Evolutionary conservation across 805 yeast genomes (phyloP).

Genomic region (Wickerhamiella allomyrinae): DNA sequence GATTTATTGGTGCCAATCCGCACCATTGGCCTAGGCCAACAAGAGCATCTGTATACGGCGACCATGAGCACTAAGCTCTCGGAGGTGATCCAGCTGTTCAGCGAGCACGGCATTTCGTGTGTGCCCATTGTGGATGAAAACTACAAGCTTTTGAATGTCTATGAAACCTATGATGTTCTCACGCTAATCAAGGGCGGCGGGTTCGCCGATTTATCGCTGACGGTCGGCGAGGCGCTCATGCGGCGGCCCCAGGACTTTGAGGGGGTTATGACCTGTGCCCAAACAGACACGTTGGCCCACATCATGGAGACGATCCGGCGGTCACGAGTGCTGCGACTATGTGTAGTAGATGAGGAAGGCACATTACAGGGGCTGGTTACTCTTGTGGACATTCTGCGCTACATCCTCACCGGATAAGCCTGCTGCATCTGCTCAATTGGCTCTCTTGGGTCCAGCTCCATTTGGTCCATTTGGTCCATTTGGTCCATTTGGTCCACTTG

Average conservation of each 20-base stretch:
- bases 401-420: slow-evolving; percentile 23
- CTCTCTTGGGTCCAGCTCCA: too few relatives aligned
- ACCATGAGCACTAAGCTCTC: slow-evolving; percentile 84
- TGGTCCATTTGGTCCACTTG: too few relatives aligned
- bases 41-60: slow-evolving; percentile 52
- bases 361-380: slow-evolving; percentile 72
- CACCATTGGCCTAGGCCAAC: slow-evolving; percentile 46
- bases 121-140: slow-evolving; percentile 82
- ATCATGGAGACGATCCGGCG: slow-evolving; percentile 87
- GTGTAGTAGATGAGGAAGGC: slow-evolving; percentile 79
- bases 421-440: too few relatives aligned
- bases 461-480: too few relatives aligned
- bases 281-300: slow-evolving; percentile 70
- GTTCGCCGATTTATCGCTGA: slow-evolving; percentile 73
- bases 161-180: slow-evolving; percentile 90
- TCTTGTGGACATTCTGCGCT: slow-evolving; percentile 76
- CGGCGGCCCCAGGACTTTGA: slow-evolving; percentile 91
- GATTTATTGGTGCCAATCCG: slow-evolving; percentile 63
- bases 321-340: slow-evolving; percentile 78
- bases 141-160: slow-evolving; percentile 63
- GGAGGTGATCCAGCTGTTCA: slow-evolving; percentile 74
- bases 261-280: slow-evolving; percentile 93
- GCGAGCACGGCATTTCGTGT: slow-evolving; percentile 71
- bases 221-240: slow-evolving; percentile 92
- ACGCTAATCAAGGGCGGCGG: slow-evolving; percentile 82